Evolutionary conservation across 139 green algal genomes (phyloP).

Genomic region (Picochlorum sp.): DNA sequence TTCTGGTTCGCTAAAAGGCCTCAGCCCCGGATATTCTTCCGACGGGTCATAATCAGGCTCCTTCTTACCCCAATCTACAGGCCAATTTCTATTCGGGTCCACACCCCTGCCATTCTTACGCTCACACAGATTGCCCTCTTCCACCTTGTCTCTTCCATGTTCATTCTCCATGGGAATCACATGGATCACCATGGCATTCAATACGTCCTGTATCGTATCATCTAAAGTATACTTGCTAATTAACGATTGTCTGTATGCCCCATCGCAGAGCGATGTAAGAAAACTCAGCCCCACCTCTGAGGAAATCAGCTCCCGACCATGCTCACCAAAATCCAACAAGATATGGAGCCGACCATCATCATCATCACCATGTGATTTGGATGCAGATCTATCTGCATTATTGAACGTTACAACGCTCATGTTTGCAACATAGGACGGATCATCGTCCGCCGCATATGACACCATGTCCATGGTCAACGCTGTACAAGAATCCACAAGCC

Average conservation of each 20-base stretch:
- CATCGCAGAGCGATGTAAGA: constrained; percentile 52
- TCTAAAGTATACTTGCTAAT: neutral
- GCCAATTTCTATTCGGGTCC: constrained; percentile 94
- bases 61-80: constrained; percentile 90
- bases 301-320: constrained; percentile 83
- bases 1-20: constrained; percentile 87
- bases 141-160: constrained; percentile 68
- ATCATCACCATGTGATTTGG: neutral
- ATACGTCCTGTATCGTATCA: constrained; percentile 19
- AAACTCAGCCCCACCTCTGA: constrained; percentile 71
- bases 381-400: too few species aligned
- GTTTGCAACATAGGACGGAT: too few species aligned
- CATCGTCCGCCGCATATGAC: too few species aligned
- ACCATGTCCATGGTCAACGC: too few species aligned
- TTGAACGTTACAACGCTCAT: too few species aligned
- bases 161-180: constrained; percentile 93
- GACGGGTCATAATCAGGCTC: constrained; percentile 81
- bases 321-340: constrained; percentile 82
- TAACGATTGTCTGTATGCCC: neutral
- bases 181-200: constrained; percentile 48
- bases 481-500: too few species aligned
- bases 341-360: constrained; percentile 4
- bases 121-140: constrained; percentile 80
- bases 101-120: constrained; percentile 96
- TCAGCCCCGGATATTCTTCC: constrained; percentile 83